phyloP scores from a whole-genome alignment of 805 yeast genomes.

The Candida stauntonica region DNA sequence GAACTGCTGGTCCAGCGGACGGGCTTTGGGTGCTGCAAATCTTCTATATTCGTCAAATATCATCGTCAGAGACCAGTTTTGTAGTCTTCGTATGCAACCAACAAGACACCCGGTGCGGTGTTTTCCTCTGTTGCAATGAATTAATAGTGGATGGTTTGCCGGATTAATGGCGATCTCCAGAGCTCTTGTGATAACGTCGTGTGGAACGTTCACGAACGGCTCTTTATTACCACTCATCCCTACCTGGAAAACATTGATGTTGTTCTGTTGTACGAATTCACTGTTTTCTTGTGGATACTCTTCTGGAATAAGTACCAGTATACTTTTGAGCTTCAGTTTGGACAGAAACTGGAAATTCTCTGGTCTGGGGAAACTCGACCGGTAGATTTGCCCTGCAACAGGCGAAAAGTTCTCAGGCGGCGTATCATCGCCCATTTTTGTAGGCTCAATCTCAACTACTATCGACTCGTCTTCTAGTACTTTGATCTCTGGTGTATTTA shows the following conservation, averaged over 20 bases:
- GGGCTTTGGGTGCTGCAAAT: conserved; percentile 91
- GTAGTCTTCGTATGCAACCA: conserved; percentile 85
- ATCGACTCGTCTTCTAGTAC: background rate
- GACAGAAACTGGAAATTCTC: conserved; percentile 73
- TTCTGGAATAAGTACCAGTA: conserved; percentile 85
- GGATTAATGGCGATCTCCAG: conserved; percentile 79
- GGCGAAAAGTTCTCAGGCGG: conserved; percentile 92
- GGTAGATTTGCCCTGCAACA: conserved; percentile 72
- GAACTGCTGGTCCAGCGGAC: conserved; percentile 94
- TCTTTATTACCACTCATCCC: conserved; percentile 96
- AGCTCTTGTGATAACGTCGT: conserved; percentile 71
- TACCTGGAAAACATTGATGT: conserved; percentile 73
- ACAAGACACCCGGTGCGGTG: conserved; percentile 96
- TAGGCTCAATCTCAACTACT: conserved; percentile 18
- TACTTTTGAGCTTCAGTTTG: conserved; percentile 60
- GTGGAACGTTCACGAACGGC: conserved; percentile 77
- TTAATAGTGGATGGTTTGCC: conserved; percentile 81
- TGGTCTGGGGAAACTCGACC: conserved; percentile 85
- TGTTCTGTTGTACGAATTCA: conserved; percentile 55
- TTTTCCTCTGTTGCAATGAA: conserved; percentile 95
- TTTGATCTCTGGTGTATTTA: background rate
- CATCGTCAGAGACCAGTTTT: conserved; percentile 89
- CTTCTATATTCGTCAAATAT: conserved; percentile 93
- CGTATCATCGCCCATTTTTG: conserved; percentile 22
- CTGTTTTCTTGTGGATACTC: conserved; percentile 78